Percentiles rank a stretch among this genome's conserved stretches.
Conservation (phyloP, 1,284 basidiomycete species). For the Bjerkandera adusta region DNA sequence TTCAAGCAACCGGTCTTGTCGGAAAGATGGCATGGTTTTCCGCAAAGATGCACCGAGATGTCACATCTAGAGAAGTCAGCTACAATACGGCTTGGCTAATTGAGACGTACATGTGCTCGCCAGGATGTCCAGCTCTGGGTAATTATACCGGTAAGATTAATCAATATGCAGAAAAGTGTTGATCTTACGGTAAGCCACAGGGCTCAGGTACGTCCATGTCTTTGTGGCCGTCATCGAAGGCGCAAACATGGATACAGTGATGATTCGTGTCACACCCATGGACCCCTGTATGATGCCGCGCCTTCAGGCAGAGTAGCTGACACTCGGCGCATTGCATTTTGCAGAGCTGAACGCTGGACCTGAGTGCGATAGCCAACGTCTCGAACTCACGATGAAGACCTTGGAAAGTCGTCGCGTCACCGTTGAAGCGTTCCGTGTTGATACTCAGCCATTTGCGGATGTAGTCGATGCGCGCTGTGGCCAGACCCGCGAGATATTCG, state of each 20-base stretch:
- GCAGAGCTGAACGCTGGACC: constrained; percentile 46
- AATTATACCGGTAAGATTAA: too few species aligned
- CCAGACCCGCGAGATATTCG: too few species aligned
- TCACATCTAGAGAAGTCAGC: constrained; percentile 8
- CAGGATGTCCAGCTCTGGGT: constrained; percentile 54
- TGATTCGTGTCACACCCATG: constrained; percentile 53
- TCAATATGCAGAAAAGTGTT: too few species aligned
- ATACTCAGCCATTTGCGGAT: constrained; percentile 48
- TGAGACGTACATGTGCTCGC: constrained; percentile 46
- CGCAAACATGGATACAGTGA: constrained; percentile 40
- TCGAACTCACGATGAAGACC: constrained; percentile 44
- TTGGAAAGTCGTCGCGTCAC: constrained; percentile 41
- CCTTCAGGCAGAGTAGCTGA: constrained; percentile 44
- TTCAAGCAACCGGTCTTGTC: constrained; percentile 15
- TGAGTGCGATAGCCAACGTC: constrained; percentile 39
- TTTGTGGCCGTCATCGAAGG: constrained; percentile 37
- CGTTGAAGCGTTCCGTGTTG: constrained; percentile 47
- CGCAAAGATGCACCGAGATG: constrained; percentile 16
- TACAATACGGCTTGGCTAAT: background rate
- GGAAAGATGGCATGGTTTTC: constrained; percentile 9
- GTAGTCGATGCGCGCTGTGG: constrained; percentile 40
- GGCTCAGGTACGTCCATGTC: constrained; percentile 23
- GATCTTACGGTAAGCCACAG: constrained; percentile 49
- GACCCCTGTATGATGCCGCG: constrained; percentile 39
- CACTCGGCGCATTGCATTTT: constrained; percentile 43